phyloP scores from a whole-genome alignment of 106 monocot species.

The Allium fistulosum region DNA sequence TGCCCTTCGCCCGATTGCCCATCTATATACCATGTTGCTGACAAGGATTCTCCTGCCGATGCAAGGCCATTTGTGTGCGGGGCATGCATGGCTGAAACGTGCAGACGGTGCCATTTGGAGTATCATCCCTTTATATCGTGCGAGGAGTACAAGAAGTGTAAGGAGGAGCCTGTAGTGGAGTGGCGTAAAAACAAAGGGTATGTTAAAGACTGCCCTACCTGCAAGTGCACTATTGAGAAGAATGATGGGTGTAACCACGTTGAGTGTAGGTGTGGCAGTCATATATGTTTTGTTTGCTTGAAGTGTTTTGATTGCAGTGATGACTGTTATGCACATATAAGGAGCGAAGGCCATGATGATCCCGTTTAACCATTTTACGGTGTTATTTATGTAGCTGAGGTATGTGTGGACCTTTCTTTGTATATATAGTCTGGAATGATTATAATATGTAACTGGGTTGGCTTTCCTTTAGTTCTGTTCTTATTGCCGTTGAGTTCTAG shows the following conservation, averaged over 20 bases:
- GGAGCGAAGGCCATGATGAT: conserved; percentile 7
- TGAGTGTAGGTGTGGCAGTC: conserved; percentile 59
- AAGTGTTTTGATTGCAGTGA: conserved; percentile 33
- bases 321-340: conserved; percentile 70
- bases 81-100: conserved; percentile 66
- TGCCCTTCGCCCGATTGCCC: conserved; percentile 52
- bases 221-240: conserved; percentile 73
- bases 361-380: too few relatives aligned
- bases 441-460: too few relatives aligned
- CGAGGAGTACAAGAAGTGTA: conserved; percentile 72
- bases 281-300: conserved; percentile 85
- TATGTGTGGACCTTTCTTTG: too few relatives aligned
- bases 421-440: too few relatives aligned
- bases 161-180: conserved; percentile 54
- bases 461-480: too few relatives aligned
- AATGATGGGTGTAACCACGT: conserved; percentile 89
- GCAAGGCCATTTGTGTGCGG: conserved; percentile 51
- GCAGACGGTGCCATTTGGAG: conserved; percentile 81
- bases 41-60: background rate
- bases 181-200: conserved; percentile 76
- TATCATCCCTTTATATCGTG: conserved; percentile 75
- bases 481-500: too few relatives aligned
- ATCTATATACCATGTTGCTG: conserved; percentile 33
- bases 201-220: conserved; percentile 72
- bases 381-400: too few relatives aligned